Conservation (phyloP, 2,329 filamentous ascomycete species). For the Zymoseptoria ardabiliae region DNA sequence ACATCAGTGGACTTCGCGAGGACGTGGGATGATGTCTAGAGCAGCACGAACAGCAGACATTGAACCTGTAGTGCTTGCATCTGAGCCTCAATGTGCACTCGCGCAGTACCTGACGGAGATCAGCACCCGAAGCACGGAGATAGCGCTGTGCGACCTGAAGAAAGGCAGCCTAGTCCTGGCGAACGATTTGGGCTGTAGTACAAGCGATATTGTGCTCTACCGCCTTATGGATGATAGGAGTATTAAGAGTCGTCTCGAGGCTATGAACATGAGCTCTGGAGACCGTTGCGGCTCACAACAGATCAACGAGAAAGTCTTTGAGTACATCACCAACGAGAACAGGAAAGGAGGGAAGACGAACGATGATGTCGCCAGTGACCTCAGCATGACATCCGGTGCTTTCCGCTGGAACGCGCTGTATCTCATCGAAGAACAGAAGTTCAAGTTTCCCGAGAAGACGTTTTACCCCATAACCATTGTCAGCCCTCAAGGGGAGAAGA, state of each 20-base stretch:
- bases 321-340: background rate
- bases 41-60: background rate
- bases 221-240: background rate
- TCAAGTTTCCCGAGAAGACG: background rate
- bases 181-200: background rate
- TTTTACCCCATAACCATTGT: background rate
- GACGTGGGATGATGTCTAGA: background rate
- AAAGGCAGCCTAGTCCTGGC: background rate
- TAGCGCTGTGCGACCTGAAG: background rate
- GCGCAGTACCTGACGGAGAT: background rate
- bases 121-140: background rate
- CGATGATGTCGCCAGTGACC: background rate
- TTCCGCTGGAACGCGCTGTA: background rate
- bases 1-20: background rate
- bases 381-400: background rate
- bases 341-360: background rate
- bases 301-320: background rate
- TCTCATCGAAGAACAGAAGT: background rate
- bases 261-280: background rate
- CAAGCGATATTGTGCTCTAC: background rate
- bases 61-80: background rate
- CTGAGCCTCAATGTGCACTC: background rate
- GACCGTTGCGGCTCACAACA: background rate
- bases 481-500: background rate
- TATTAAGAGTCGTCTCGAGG: background rate